Base-by-base conservation (phyloP, 169 alveolate species). In the Plasmodium cynomolgi region DNA sequence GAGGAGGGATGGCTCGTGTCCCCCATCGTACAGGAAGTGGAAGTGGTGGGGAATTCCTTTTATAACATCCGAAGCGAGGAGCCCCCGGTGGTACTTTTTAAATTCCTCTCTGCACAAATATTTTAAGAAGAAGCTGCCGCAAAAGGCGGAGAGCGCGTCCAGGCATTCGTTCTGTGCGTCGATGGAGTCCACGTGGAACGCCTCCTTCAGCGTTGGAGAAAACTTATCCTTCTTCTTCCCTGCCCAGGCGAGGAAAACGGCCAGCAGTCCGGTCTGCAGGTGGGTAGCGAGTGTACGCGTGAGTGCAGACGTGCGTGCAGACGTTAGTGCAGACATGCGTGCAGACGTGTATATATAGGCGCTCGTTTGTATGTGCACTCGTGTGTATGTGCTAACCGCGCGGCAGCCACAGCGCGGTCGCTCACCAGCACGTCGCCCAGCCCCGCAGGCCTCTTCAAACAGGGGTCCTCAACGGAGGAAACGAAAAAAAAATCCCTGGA, bases 201-300 rank as follows among this genome's bases (percentile, higher is more conserved):
- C 96, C 98, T n/a, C 99, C 98, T 85, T 97, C 94, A n/a, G 98
- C 98, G 79, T 98, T 97, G 34, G 98, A 95, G 82, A 74, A 33
- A 86, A 1, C 1, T 3, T 29, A 26, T 33, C 71, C 91, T 99
- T 95, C 92, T 98, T 98, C 74, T 88, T 79, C 17, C 98, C 93
- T 1, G 98, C 98, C 81, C 95, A 44, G 73, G 94, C 44, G 15
- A 83, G 92, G 26, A 97, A 97, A 73, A 95, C 93, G 73, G 97
- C 97, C 23, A 96, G 93, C 37, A 92, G 92, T 2, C 96, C 96
- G 15, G 99, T 98, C 96, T 98, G 96, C 11, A 98, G 37, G 37
- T 26, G 37, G 41, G 93, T 33, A 23, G 31, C 20, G 62, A 50
- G 9, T 79, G 4, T 34, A 6, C 15, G 13, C 11, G 9, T 39